Conservation (phyloP, 2,329 filamentous ascomycete genomes). For the Colletotrichum gigasporum region DNA sequence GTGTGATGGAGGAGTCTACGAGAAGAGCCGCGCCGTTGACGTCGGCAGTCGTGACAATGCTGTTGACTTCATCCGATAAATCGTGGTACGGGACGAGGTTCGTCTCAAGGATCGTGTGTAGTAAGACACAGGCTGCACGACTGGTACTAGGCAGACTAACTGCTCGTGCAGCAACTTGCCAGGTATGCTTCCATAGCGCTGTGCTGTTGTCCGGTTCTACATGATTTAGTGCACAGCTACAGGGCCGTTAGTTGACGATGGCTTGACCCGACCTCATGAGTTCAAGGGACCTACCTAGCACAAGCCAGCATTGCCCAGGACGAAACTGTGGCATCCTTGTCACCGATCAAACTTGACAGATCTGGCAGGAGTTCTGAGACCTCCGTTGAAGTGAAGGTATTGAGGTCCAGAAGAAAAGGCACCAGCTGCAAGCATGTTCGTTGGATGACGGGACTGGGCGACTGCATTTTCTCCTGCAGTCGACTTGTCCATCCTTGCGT, state of each 20-base stretch:
- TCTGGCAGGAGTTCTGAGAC: slow-evolving; percentile 65
- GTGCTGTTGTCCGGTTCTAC: slow-evolving; percentile 45
- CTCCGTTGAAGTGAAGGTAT: slow-evolving; percentile 58
- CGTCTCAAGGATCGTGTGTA: slow-evolving; percentile 73
- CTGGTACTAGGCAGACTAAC: slow-evolving; percentile 77
- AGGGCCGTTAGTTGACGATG: slow-evolving; percentile 34
- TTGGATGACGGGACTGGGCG: slow-evolving; percentile 52
- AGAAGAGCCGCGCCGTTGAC: slow-evolving; percentile 81
- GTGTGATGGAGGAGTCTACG: slow-evolving; percentile 78
- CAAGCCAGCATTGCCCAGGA: slow-evolving; percentile 90
- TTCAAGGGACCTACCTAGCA: slow-evolving; percentile 67
- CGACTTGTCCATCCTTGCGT: slow-evolving; percentile 53
- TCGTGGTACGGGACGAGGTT: slow-evolving; percentile 74
- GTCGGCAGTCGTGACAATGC: slow-evolving; percentile 79
- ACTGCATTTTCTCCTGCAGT: slow-evolving; percentile 58
- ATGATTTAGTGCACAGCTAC: slow-evolving; percentile 43
- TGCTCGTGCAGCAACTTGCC: slow-evolving; percentile 78
- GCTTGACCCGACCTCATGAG: no score
- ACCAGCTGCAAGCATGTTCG: slow-evolving; percentile 66
- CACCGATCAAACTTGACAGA: slow-evolving; percentile 67
- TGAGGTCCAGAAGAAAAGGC: slow-evolving; percentile 63
- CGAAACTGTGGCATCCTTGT: slow-evolving; percentile 73
- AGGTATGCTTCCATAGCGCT: slow-evolving; percentile 73
- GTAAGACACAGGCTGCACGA: slow-evolving; percentile 78
- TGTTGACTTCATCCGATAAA: slow-evolving; percentile 75